Conservation (phyloP, 2,329 filamentous ascomycete species). For the Neofusicoccum ribis region DNA sequence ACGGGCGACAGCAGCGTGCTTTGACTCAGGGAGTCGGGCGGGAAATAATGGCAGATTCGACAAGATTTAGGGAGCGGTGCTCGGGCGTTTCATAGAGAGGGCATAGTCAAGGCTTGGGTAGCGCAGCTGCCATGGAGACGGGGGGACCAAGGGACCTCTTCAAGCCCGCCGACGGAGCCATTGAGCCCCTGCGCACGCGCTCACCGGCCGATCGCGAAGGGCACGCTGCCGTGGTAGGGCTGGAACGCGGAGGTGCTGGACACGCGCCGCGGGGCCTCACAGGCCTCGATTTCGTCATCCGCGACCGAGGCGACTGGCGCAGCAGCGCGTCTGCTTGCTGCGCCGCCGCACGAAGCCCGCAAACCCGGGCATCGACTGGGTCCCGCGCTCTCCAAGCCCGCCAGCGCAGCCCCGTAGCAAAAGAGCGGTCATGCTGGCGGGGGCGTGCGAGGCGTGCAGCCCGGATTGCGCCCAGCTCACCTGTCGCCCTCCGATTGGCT, state of each 20-base stretch:
- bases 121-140: conserved; percentile 19
- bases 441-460: conserved; percentile 16
- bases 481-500: conserved; percentile 10
- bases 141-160: not conserved
- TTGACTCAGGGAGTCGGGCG: conserved; percentile 14
- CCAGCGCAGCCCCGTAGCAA: conserved; percentile 7
- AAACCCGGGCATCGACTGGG: not conserved
- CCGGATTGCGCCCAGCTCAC: not conserved
- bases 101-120: conserved; percentile 14
- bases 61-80: conserved; percentile 19
- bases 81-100: conserved; percentile 19
- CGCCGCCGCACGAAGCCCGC: conserved; percentile 5
- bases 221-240: conserved; percentile 17
- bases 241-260: conserved; percentile 16
- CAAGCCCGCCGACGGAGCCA: not conserved
- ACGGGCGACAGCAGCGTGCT: not conserved
- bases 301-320: not conserved
- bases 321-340: not conserved
- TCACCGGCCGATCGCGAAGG: not conserved
- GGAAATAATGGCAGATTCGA: conserved; percentile 13
- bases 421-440: conserved; percentile 13
- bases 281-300: conserved; percentile 8
- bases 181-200: conserved; percentile 15
- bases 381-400: not conserved
- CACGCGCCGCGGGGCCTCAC: not conserved